A percentile compares a stretch with the other conserved stretches of the same genome.
These are phyloP conservation scores for Penicillium macrosclerotiorum DNA, from an alignment of 495 filamentous ascomycete species.

Conservation along the genomic window DNA sequence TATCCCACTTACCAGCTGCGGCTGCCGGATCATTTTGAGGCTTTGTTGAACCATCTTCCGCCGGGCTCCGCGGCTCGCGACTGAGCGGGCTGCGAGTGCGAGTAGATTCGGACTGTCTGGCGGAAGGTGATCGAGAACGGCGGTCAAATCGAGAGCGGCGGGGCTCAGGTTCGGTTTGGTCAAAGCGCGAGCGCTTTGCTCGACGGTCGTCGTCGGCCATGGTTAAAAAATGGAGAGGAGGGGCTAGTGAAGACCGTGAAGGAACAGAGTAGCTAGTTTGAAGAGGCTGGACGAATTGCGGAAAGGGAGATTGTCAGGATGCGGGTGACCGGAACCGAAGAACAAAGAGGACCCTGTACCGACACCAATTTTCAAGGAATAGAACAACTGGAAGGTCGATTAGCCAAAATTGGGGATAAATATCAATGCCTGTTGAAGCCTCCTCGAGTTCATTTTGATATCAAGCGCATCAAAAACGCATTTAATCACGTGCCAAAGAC, in stretches of 20 bases:
- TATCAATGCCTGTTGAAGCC: background rate
- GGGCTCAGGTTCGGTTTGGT: constrained; percentile 78
- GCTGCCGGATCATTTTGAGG: constrained; percentile 70
- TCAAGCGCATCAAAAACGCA: constrained; percentile 7
- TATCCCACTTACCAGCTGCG: constrained; percentile 64
- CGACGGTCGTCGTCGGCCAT: constrained; percentile 83
- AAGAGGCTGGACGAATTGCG: constrained; percentile 17
- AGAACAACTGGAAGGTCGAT: background rate
- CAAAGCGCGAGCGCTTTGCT: constrained; percentile 85
- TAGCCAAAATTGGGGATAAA: background rate
- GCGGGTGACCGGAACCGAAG: constrained; percentile 5
- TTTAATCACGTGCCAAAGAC: constrained; percentile 8
- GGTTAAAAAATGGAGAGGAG: background rate
- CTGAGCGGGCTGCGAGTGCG: constrained; percentile 80
- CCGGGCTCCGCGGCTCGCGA: constrained; percentile 55
- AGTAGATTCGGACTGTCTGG: constrained; percentile 55
- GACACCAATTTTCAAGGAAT: background rate
- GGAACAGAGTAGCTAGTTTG: background rate
- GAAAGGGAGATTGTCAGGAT: constrained; percentile 23
- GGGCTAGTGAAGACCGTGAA: background rate
- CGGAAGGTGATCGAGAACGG: constrained; percentile 78
- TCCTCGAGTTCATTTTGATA: background rate
- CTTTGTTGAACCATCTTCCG: constrained; percentile 34
- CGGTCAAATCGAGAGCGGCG: constrained; percentile 80
- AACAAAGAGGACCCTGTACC: background rate